Base-by-base conservation (phyloP, 805 yeast genomes). In the Saturnispora mendoncae region DNA sequence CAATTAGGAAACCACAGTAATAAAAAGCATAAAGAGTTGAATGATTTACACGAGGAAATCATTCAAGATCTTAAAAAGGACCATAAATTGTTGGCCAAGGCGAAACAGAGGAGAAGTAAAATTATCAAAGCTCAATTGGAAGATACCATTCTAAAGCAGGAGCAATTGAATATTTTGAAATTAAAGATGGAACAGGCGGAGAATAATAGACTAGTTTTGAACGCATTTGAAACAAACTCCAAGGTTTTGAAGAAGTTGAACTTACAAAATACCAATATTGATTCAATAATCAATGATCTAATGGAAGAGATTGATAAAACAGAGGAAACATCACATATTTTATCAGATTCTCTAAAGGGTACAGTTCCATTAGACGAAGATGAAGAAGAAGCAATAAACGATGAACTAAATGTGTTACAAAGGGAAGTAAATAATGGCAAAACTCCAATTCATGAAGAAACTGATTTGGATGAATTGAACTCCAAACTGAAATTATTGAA, bases 181-280 rank as follows among this genome's bases (percentile, higher is more conserved):
- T 30, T 49, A 27, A 54, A 51, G 30, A 47, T 61, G 17, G 56
- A 57, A 28, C 59, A 55, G 32, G 55, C 62, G 10, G 50, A 51
- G 23, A 51, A 46, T 38, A 56, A 54, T 39, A 6, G 47, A 12
- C 23, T 53, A 25, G 48, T 52, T 9, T 39, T 50, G 10, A 49
- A 46, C 18, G 46, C 56, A 6, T 46, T 58, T 26, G 54, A 57
- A 36, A 36, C 52, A 8, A 58, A 57, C 39, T 40, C 57, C 2
- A 45, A 45, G 14, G 36, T 55, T 0, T 41, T 61, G 28, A 51
- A 51, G 35, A 40, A 47, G 2, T 40, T 61, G 35, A 59, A 61
- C 38, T 41, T 35, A 1, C 46, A 52, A 37, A 42, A 34, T 4
- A 36, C 45, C 14, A 30, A 49, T 26, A 44, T 57, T 13, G 56